These are phyloP conservation scores for Calocybe gangraenosa DNA, from an alignment of 768 basidiomycete species.

Conservation along the genomic window DNA sequence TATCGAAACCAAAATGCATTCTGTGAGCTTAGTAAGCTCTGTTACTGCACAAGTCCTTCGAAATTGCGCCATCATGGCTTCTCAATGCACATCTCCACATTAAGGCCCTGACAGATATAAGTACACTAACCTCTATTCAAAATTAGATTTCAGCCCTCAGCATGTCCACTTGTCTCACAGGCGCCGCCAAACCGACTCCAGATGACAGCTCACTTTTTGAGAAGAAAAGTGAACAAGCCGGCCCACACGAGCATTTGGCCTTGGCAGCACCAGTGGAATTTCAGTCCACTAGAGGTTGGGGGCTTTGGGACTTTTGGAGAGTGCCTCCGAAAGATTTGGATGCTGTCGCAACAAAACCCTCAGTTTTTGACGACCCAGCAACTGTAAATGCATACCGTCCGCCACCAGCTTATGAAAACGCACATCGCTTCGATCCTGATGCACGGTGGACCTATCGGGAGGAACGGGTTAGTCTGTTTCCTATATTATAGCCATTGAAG, in stretches of 20 bases:
- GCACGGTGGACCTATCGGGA: slow-evolving; percentile 73
- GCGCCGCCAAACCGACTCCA: not conserved
- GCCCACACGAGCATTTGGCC: not conserved
- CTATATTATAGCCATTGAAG: no score
- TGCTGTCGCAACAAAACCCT: slow-evolving; percentile 54
- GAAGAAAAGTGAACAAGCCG: slow-evolving; percentile 11
- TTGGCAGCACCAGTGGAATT: slow-evolving; percentile 10
- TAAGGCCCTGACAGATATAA: slow-evolving; percentile 6
- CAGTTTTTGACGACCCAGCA: slow-evolving; percentile 56
- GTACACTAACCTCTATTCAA: not conserved
- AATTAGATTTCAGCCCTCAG: not conserved
- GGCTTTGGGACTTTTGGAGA: slow-evolving; percentile 28
- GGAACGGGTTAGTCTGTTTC: slow-evolving; percentile 45
- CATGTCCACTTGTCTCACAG: slow-evolving; percentile 17
- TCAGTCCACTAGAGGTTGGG: slow-evolving; percentile 9
- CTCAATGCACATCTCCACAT: slow-evolving; percentile 18
- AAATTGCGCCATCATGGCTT: slow-evolving; percentile 22
- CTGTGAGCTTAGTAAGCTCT: not conserved
- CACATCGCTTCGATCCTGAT: slow-evolving; percentile 57
- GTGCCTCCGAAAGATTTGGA: slow-evolving; percentile 35
- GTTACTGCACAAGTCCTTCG: not conserved
- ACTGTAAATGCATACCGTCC: slow-evolving; percentile 49
- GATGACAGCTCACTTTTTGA: slow-evolving; percentile 18
- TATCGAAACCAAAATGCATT: slow-evolving; percentile 2
- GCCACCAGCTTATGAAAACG: slow-evolving; percentile 52